Base-by-base conservation (phyloP, 441 rosid species). In the Populus hybrid region DNA sequence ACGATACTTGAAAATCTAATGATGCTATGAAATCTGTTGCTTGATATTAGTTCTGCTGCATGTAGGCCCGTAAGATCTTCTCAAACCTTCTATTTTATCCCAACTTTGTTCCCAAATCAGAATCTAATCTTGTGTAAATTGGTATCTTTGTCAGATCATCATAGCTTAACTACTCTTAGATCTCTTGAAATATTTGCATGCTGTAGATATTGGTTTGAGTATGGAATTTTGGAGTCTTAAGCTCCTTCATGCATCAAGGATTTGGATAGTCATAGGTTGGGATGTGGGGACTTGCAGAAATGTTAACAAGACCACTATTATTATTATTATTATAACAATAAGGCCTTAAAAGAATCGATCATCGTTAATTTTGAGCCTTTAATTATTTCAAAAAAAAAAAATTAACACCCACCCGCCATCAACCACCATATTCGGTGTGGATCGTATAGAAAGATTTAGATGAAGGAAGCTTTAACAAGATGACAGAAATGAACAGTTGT, bases 401-500 rank as follows among this genome's bases (percentile, higher is more conserved):
- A 7, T 7, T 12, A 64, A 69, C 82, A 78, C 78, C 76, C 78
- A 82, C 87, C 88, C 80, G 33, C 83, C 83, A 79, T 71, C 93
- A 89, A 87, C 90, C 69, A 89, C 92, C 90, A 79, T 84, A 79
- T 76, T 80, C 76, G 83, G 69, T 69, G 68, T 77, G 81, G 90
- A 92, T 91, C 82, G 86, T 77, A 63, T 64, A 61, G 53, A 71
- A 68, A 83, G 83, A 82, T 83, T 78, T 82, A 79, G 80, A 74
- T 36, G 71, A 76, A 75, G 75, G 78, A 74, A 64, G 74, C 74
- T 74, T 74, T 72, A 73, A 61, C 78, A 82, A 83, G 77, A 86
- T 83, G 89, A 87, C 86, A 88, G 80, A 84, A 85, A 82, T 79
- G 69, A 83, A 89, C 93, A 91, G 97, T 90, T 94, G 97, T 86